A percentile compares a stretch with the other conserved stretches of the same genome.
Evolutionary conservation across 805 yeast genomes (phyloP).

Genomic region (Brettanomyces sp.): DNA sequence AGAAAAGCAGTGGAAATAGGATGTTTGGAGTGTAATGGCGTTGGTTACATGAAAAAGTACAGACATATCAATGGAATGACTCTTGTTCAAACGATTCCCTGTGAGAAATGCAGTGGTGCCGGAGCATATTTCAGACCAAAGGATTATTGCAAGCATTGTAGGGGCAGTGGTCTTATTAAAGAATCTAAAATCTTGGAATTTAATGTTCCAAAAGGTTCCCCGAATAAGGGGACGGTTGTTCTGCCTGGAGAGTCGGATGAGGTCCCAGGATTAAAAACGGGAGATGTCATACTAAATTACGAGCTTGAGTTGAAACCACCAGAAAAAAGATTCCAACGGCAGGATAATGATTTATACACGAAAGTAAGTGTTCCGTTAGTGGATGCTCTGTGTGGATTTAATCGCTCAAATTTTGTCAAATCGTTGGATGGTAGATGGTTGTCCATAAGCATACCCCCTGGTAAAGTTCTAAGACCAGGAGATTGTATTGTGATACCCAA

Average conservation of each 20-base stretch:
- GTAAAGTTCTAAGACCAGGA: slow-evolving; percentile 75
- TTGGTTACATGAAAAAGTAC: slow-evolving; percentile 52
- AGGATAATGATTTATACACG: slow-evolving; percentile 57
- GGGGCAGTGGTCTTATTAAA: slow-evolving; percentile 51
- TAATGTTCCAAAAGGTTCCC: slow-evolving; percentile 63
- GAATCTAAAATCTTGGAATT: slow-evolving; percentile 71
- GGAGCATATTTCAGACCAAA: slow-evolving; percentile 54
- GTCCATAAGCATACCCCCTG: slow-evolving; percentile 55
- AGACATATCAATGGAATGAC: slow-evolving; percentile 68
- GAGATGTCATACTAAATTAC: slow-evolving; percentile 65
- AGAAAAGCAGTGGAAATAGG: slow-evolving; percentile 40
- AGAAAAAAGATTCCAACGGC: slow-evolving; percentile 28
- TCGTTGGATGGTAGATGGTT: slow-evolving; percentile 78
- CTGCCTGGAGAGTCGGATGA: slow-evolving; percentile 71
- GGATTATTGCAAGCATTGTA: slow-evolving; percentile 72
- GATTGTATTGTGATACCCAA: slow-evolving; percentile 52
- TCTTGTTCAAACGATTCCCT: slow-evolving; percentile 50
- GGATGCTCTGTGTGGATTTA: slow-evolving; percentile 82
- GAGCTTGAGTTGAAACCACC: slow-evolving; percentile 35
- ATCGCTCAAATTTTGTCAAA: slow-evolving; percentile 46
- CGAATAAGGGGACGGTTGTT: slow-evolving; percentile 49
- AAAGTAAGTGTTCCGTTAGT: slow-evolving; percentile 52
- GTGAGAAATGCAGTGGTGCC: slow-evolving; percentile 62
- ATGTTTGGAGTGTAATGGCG: slow-evolving; percentile 68
- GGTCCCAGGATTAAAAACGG: slow-evolving; percentile 61